A percentile compares a stretch with the other conserved stretches of the same genome.
Evolutionary conservation across 345 rosid genomes (phyloP).

Genomic region (Adansonia digitata): DNA sequence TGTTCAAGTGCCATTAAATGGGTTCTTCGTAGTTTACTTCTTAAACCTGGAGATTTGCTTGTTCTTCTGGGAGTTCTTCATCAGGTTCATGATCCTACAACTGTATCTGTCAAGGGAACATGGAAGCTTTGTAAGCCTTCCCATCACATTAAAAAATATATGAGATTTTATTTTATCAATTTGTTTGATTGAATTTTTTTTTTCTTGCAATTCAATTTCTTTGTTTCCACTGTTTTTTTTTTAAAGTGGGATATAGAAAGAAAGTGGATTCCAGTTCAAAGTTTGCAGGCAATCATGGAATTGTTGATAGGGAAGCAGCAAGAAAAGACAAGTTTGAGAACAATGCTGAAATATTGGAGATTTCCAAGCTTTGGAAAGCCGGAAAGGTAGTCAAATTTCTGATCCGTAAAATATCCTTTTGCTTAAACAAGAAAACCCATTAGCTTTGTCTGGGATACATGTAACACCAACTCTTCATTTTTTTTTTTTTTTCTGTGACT

Average conservation of each 20-base stretch:
- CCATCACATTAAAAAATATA: no score
- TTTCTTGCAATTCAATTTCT: neutral
- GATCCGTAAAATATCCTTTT: neutral
- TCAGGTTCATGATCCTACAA: neutral
- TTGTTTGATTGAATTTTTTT: neutral
- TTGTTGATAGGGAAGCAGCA: constrained; percentile 6
- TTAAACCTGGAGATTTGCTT: constrained; percentile 35
- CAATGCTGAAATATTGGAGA: constrained; percentile 21
- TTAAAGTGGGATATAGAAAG: neutral
- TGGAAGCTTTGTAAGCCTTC: constrained; percentile 3
- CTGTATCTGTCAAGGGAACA: neutral
- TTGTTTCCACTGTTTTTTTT: neutral
- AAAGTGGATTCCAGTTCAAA: neutral
- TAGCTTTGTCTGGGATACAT: no score
- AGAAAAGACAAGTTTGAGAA: constrained; percentile 27
- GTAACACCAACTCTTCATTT: no score
- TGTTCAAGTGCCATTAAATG: constrained; percentile 29
- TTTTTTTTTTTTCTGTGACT: no score
- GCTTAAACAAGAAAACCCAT: neutral
- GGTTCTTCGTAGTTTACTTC: constrained; percentile 29
- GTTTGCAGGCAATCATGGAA: neutral
- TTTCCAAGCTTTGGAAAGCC: constrained; percentile 21
- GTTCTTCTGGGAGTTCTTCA: constrained; percentile 22
- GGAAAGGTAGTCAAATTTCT: constrained; percentile 19
- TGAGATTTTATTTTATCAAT: neutral